Evolutionary conservation across 345 rosid species (phyloP).

Genomic region (Euphorbia peplus): DNA sequence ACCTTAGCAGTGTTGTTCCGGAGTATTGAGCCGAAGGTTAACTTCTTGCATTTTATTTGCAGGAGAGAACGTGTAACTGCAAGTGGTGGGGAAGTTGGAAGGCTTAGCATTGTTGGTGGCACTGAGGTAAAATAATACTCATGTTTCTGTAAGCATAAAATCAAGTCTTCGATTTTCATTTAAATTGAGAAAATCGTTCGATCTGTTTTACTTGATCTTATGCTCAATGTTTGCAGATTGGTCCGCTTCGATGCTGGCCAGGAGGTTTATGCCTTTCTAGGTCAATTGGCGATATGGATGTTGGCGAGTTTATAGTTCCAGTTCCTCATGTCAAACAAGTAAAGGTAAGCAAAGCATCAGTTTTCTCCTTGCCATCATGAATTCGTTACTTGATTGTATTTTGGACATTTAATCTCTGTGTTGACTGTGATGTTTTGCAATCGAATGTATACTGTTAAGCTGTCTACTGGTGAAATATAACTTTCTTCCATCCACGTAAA

Average conservation of each 20-base stretch:
- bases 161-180: not conserved
- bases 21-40: constrained; percentile 6
- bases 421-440: not conserved
- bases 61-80: constrained; percentile 90
- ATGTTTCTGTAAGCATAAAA: not conserved
- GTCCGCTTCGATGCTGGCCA: constrained; percentile 93
- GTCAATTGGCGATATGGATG: constrained; percentile 94
- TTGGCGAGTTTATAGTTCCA: constrained; percentile 90
- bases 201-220: not conserved
- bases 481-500: constrained; percentile 12
- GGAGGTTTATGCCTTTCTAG: constrained; percentile 93
- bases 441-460: constrained; percentile 5
- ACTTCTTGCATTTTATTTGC: constrained; percentile 20
- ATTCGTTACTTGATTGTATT: not conserved
- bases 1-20: constrained; percentile 8
- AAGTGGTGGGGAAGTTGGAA: constrained; percentile 98
- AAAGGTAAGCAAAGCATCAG: constrained; percentile 41
- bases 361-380: not conserved
- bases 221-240: constrained; percentile 41
- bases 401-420: not conserved
- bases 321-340: constrained; percentile 91
- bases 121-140: constrained; percentile 46
- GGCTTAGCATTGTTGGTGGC: constrained; percentile 84
- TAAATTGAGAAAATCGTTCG: not conserved
- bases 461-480: constrained; percentile 15